phyloP scores from a whole-genome alignment of 495 filamentous ascomycete genomes.

The Talaromyces stipitatus region DNA sequence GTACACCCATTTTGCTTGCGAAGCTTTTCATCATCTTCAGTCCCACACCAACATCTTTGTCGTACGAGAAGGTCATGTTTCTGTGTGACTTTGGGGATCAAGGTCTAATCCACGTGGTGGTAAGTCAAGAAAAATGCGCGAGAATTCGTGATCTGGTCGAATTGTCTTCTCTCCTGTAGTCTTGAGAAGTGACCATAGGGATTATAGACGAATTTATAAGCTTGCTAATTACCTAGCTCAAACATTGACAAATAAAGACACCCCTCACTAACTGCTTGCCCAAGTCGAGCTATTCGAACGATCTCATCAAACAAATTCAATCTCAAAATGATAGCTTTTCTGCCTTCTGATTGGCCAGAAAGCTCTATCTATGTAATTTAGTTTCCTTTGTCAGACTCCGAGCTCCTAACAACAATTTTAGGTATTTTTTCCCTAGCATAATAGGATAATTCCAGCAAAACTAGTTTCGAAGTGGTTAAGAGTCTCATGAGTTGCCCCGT shows the following conservation, averaged over 20 bases:
- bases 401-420: no score
- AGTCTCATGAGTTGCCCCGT: no score
- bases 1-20: not conserved
- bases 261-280: not conserved
- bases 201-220: not conserved
- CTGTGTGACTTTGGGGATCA: not conserved
- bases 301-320: not conserved
- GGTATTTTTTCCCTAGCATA: no score
- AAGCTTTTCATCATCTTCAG: not conserved
- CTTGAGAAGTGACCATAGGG: not conserved
- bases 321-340: not conserved
- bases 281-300: not conserved
- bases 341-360: not conserved
- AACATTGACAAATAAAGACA: not conserved
- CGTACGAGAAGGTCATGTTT: not conserved
- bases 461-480: no score
- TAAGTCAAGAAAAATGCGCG: not conserved
- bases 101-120: not conserved
- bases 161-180: not conserved
- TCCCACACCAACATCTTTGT: not conserved
- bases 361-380: not conserved
- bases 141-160: not conserved
- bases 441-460: no score
- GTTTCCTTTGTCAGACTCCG: not conserved
- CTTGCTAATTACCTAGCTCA: not conserved